Evolutionary conservation across 73 alveolate species (phyloP), one percentile per base, ranked within the genome.

Genomic region (Uronychia setigera): DNA sequence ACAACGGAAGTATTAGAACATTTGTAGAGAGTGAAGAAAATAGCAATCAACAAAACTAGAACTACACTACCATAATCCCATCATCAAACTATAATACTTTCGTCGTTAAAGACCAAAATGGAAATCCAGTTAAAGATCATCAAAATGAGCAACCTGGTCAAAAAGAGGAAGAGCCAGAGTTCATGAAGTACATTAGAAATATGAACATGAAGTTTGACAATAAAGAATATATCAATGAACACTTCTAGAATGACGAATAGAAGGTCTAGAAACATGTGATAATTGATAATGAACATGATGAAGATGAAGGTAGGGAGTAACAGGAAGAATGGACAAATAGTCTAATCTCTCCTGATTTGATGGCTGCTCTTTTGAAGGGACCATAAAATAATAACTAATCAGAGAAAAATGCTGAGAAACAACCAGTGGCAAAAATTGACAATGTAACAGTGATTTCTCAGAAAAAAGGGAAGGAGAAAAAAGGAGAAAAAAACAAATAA

Each of bases 171-270:
- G 93, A 90, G 59, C 87, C 90, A 33, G 93, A 90, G 57, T 90
- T 90, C 59, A 86, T 90, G 93, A 79, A 86, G 74, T 86, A 78
- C 74, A 83, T 90, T 32, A 86, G 86, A 82, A 80, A 85, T 77
- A 32, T 60, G 81, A 85, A 85, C 77, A 35, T 83, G 25, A 32
- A 76, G 32, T 83, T 33, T 46, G 85, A 59, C 29, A 46, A 83
- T 46, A 77, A 85, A 29, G 87, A 81, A 26, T 76, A 78, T 57
- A 33, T 88, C 58, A 30, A 82, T 30, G 90, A 82, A 0, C 84
- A 82, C 57, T 82, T 82, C 34, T 83, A 35, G 57, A 82, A 81
- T 1, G 94, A 88, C 27, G 84, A 82, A 13, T 84, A 88, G 35
- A 35, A 81, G 60, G 46, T 57, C 29, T n/a, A n/a, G n/a, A n/a